A percentile compares a stretch with the other conserved stretches of the same genome.
Conservation (phyloP, 805 yeast species). For the Kodamaea fukazawae region DNA sequence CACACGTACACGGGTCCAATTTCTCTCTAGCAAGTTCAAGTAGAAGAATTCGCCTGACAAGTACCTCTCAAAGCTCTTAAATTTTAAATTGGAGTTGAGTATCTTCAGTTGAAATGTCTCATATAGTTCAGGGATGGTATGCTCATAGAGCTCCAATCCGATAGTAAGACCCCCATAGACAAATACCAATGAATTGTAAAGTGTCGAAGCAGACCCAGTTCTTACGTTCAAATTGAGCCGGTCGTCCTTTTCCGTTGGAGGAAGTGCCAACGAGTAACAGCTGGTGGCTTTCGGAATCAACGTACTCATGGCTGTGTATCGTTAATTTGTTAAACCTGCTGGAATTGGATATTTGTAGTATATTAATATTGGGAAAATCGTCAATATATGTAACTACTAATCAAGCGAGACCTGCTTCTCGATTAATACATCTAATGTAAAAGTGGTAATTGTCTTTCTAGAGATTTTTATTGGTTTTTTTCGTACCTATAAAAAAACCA, state of each 20-base stretch:
- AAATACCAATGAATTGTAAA: slow-evolving; percentile 58
- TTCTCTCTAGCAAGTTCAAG: slow-evolving; percentile 55
- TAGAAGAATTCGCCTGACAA: slow-evolving; percentile 64
- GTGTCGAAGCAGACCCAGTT: slow-evolving; percentile 63
- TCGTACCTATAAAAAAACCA: not conserved
- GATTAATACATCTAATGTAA: not conserved
- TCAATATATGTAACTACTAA: not conserved
- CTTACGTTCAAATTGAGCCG: slow-evolving; percentile 56
- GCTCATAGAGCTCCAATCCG: slow-evolving; percentile 46
- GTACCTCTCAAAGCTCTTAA: slow-evolving; percentile 31
- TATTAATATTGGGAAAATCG: too few species aligned
- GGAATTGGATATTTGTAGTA: too few species aligned
- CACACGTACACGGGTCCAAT: slow-evolving; percentile 48
- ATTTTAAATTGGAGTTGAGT: slow-evolving; percentile 22
- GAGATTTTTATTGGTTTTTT: not conserved
- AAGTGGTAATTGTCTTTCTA: too few species aligned
- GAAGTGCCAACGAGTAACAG: slow-evolving; percentile 56
- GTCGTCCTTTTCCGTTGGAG: slow-evolving; percentile 52
- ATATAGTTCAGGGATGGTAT: slow-evolving; percentile 40
- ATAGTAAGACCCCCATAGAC: slow-evolving; percentile 68
- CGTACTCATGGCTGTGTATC: slow-evolving; percentile 47
- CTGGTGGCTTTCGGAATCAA: slow-evolving; percentile 62
- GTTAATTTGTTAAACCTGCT: not conserved
- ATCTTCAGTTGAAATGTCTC: slow-evolving; percentile 34
- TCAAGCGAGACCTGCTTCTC: slow-evolving; percentile 4